A percentile compares a stretch with the other conserved stretches of the same genome.
Conservation (phyloP, 306 rosid genomes). For the Quercus mongolica region DNA sequence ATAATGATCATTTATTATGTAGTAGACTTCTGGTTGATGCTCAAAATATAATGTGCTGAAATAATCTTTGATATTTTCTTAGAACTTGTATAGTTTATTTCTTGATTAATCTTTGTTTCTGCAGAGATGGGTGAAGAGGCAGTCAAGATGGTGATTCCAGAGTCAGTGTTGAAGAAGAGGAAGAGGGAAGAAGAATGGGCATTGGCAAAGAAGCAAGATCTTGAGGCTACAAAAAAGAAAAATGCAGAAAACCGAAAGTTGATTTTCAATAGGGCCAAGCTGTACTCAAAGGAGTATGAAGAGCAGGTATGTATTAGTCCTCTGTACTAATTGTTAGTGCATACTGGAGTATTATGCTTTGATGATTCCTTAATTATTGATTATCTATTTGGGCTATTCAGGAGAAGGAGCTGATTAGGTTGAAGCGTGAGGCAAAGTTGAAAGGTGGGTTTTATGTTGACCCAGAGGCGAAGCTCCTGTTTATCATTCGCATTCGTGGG, state of each 20-base stretch:
- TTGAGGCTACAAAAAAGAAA: too few relatives aligned
- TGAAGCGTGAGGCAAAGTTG: conserved; percentile 22
- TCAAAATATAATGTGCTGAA: background rate
- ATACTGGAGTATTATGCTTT: background rate
- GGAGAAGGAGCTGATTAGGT: too few relatives aligned
- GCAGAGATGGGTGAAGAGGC: conserved; percentile 67
- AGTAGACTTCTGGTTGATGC: too few relatives aligned
- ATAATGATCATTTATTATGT: too few relatives aligned
- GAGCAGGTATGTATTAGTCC: conserved; percentile 43
- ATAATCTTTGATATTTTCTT: background rate
- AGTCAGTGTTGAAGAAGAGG: conserved; percentile 77
- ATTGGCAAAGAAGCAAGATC: too few relatives aligned
- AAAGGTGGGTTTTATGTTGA: conserved; percentile 96
- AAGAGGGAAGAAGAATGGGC: conserved; percentile 57
- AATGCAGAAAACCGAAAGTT: conserved; percentile 60
- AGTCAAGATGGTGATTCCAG: conserved; percentile 53
- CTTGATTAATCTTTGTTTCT: background rate
- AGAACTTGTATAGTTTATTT: background rate
- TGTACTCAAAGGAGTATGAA: conserved; percentile 55
- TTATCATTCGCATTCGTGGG: conserved; percentile 89
- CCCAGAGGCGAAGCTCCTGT: conserved; percentile 87
- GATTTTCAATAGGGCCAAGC: conserved; percentile 67
- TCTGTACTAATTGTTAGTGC: background rate
- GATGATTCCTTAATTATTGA: background rate
- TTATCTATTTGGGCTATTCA: background rate